A percentile compares a stretch with the other conserved stretches of the same genome.
phyloP scores from a whole-genome alignment of 139 green algal species.

The Ostreobium quekettii region DNA sequence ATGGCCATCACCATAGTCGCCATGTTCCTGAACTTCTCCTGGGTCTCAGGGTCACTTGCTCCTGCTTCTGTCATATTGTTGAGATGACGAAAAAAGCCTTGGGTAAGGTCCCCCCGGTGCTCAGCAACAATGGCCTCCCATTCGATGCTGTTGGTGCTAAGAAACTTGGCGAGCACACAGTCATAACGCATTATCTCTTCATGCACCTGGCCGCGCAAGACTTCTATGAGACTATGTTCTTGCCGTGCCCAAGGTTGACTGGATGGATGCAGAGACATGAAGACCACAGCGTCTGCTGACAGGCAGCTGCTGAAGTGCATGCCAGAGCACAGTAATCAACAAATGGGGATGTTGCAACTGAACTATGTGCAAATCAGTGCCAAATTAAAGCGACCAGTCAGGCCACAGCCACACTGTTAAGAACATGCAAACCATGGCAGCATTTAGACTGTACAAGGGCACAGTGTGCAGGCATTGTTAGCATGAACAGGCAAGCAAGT shows the following conservation, averaged over 20 bases:
- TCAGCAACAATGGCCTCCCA: slow-evolving; percentile 18
- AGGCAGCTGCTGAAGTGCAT: not conserved
- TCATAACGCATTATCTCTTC: slow-evolving; percentile 35
- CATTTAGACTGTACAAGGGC: too few species aligned
- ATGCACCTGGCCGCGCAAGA: slow-evolving; percentile 22
- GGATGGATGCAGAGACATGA: not conserved
- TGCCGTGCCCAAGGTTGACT: not conserved
- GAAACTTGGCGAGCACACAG: slow-evolving; percentile 1
- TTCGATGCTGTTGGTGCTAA: not conserved
- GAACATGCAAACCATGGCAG: too few species aligned
- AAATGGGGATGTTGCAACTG: not conserved
- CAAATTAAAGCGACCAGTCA: not conserved
- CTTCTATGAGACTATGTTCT: not conserved
- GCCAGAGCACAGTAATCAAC: not conserved
- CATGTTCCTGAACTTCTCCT: slow-evolving; percentile 6
- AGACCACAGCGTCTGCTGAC: not conserved
- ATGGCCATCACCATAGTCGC: not conserved
- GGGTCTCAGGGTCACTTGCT: slow-evolving; percentile 6
- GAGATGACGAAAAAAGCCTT: slow-evolving; percentile 10
- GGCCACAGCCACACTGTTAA: not conserved
- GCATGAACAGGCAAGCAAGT: too few species aligned
- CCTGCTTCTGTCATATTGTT: not conserved
- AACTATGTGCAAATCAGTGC: not conserved
- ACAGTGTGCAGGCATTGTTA: too few species aligned
- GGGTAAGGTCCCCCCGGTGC: slow-evolving; percentile 11